Evolutionary conservation across 2,329 filamentous ascomycete genomes (phyloP).

Genomic region (Fusarium scirpi): DNA sequence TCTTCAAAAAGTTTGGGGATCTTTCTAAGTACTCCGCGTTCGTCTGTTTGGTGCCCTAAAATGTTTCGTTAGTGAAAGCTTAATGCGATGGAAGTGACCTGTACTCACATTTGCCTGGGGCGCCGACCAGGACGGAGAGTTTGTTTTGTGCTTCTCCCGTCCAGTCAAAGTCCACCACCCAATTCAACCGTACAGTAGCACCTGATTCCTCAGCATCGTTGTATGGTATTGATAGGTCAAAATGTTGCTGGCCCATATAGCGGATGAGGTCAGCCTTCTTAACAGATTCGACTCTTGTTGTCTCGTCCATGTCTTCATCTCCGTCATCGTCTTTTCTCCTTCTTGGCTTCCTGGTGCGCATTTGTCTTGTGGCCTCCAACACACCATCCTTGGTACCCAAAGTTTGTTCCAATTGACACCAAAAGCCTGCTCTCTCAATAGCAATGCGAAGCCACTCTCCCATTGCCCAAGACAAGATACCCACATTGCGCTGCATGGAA

Average conservation of each 20-base stretch:
- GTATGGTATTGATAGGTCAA: slow-evolving; percentile 58
- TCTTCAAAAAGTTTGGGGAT: slow-evolving; percentile 71
- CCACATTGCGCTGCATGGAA: slow-evolving; percentile 67
- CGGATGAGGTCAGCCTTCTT: slow-evolving; percentile 61
- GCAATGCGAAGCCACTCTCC: slow-evolving; percentile 75
- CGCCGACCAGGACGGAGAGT: slow-evolving; percentile 65
- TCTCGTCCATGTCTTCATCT: slow-evolving; percentile 38
- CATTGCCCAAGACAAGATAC: slow-evolving; percentile 74
- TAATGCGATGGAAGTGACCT: fast-evolving
- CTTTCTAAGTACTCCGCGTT: slow-evolving; percentile 65
- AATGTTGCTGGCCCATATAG: slow-evolving; percentile 64
- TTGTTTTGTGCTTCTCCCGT: slow-evolving; percentile 75
- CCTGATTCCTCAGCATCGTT: slow-evolving; percentile 49
- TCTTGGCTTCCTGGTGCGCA: slow-evolving; percentile 43
- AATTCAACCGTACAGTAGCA: slow-evolving; percentile 66
- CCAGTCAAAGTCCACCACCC: slow-evolving; percentile 77
- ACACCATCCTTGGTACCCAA: slow-evolving; percentile 54
- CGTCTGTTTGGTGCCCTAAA: slow-evolving; percentile 71
- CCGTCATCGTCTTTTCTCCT: slow-evolving; percentile 41
- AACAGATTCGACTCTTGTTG: slow-evolving; percentile 9
- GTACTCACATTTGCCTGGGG: slow-evolving; percentile 73
- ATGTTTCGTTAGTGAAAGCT: slow-evolving; percentile 30
- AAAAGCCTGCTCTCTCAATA: slow-evolving; percentile 70
- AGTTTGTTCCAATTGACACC: slow-evolving; percentile 65
- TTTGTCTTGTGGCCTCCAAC: slow-evolving; percentile 35